These are phyloP conservation scores for Gorgonomyces haynaldii DNA, from an alignment of 192 early-diverging fungal species.

Conservation along the genomic window DNA sequence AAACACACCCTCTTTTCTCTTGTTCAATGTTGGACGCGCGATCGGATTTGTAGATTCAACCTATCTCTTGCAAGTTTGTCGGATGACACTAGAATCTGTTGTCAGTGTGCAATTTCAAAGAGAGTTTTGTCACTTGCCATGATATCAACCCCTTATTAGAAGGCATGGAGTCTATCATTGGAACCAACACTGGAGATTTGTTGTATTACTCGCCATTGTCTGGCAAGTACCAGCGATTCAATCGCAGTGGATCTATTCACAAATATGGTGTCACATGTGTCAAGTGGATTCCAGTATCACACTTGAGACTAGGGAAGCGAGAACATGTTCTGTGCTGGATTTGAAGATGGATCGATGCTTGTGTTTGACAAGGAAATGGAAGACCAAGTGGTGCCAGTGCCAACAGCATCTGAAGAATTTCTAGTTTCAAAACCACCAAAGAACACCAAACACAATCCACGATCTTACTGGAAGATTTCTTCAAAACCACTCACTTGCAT, in stretches of 20 bases:
- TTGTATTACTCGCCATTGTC: constrained; percentile 77
- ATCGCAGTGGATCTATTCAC: constrained; percentile 64
- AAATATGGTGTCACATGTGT: constrained; percentile 61
- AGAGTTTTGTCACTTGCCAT: constrained; percentile 70
- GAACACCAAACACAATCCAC: constrained; percentile 64
- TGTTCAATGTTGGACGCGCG: constrained; percentile 59
- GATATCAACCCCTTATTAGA: constrained; percentile 73
- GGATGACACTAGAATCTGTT: constrained; percentile 55
- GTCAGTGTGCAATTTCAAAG: constrained; percentile 61
- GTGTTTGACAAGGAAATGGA: constrained; percentile 81
- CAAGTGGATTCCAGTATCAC: constrained; percentile 88
- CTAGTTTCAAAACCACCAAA: constrained; percentile 38
- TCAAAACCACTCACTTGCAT: constrained; percentile 62
- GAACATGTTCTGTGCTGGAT: constrained; percentile 71
- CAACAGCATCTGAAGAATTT: constrained; percentile 6
- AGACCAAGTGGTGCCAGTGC: constrained; percentile 36
- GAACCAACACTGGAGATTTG: constrained; percentile 16
- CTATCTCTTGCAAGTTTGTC: constrained; percentile 45
- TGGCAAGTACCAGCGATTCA: constrained; percentile 74
- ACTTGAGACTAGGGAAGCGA: too few relatives aligned
- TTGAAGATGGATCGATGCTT: constrained; percentile 69
- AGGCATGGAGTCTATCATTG: constrained; percentile 77
- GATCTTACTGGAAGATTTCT: constrained; percentile 65
- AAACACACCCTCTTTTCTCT: constrained; percentile 50
- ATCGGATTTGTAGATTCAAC: constrained; percentile 63